Evolutionary conservation across 2,329 filamentous ascomycete species (phyloP), one percentile per base, ranked within the genome.

Genomic region (Scedosporium dehoogii): DNA sequence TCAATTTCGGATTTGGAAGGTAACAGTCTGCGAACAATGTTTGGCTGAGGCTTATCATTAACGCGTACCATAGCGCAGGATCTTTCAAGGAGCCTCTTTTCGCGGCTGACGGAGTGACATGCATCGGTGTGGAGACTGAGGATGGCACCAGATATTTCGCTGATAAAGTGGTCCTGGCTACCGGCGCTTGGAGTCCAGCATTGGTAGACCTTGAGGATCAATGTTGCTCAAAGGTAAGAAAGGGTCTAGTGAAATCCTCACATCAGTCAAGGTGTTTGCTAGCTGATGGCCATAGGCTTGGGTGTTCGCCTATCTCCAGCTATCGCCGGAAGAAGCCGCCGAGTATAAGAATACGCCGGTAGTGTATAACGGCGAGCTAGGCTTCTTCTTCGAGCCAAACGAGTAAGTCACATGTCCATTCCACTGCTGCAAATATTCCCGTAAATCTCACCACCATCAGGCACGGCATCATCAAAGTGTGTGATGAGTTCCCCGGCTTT

Each of bases 301-400:
- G 78, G 76, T 78, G 0, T 74, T 77, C 29, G 77, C 75, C 0
- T 76, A 79, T 63, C 76, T 80, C 38, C 70, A 75, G 61, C 69
- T 79, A 56, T 73, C 73, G 0, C 71, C 73, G 0, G 65, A 74
- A 51, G 78, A 79, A 67, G 72, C 73, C 0, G 70, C 70, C 2
- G 66, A 70, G n/a, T 79, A 78, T 68, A 77, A 74, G 62, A 67
- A 72, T 53, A 67, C 72, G 0, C 78, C 78, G 0, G 76, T 79
- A 0, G 70, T 80, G 1, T 80, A 79, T 65, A 76, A 81, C 42
- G 73, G 77, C 53, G 76, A 76, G 4, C 69, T 75, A 33, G 78
- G 78, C 1, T 81, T 80, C 69, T 80, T 80, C 69, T 80, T 81
- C 68, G 78, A 80, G 62, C 75, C 76, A 1, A 74, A 75, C 59